Percentiles rank a stretch among this genome's conserved stretches.
These are phyloP conservation scores for Rosa chinensis DNA, from an alignment of 306 rosid species.

Conservation along the genomic window DNA sequence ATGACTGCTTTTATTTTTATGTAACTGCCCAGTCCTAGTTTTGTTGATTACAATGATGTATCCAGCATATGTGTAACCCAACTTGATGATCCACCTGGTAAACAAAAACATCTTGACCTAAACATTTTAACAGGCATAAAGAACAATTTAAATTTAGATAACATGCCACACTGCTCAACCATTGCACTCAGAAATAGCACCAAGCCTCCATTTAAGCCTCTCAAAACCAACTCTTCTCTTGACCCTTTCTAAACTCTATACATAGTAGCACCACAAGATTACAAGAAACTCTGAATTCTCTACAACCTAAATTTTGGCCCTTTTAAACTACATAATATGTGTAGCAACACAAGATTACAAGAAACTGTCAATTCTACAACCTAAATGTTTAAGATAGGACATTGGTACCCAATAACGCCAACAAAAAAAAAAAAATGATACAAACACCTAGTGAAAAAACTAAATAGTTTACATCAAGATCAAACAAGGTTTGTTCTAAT, in stretches of 20 bases:
- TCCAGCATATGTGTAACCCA: background rate
- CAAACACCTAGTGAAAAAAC: background rate
- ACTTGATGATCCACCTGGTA: background rate
- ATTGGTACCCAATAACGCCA: background rate
- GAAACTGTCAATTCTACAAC: background rate
- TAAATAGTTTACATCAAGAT: no score
- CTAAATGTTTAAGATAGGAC: background rate
- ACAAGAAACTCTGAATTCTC: background rate
- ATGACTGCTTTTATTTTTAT: background rate
- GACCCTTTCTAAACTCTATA: background rate
- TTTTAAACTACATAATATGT: no score
- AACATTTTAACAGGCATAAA: background rate
- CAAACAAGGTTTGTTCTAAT: no score
- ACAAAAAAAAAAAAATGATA: background rate
- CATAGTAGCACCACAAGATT: background rate
- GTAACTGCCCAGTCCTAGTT: background rate
- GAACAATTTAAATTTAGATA: background rate
- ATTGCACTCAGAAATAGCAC: background rate
- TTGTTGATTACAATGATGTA: background rate
- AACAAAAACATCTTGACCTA: background rate
- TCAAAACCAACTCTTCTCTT: background rate
- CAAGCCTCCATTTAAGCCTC: background rate
- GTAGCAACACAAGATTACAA: background rate
- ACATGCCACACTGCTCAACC: background rate
- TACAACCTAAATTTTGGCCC: background rate